Evolutionary conservation across 2,329 filamentous ascomycete species (phyloP), one percentile per base, ranked within the genome.

Genomic region (Alternaria sp.): DNA sequence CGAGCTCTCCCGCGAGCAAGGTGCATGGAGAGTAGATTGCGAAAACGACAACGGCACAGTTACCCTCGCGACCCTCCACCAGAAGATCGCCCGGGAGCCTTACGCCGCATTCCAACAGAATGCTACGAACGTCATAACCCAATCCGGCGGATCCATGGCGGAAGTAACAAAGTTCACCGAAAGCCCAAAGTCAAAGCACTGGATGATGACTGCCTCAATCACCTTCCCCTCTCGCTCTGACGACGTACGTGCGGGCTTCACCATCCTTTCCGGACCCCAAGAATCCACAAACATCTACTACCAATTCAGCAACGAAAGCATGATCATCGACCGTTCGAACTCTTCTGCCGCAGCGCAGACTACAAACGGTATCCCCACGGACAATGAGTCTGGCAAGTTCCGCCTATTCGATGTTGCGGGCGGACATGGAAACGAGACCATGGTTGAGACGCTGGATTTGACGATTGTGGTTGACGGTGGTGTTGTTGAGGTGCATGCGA

Each of bases 211-310:
- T 12, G 70, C 81, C 2, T 77, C 75, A 1, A 65, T 84, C 45
- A 75, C 73, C 5, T 83, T 83, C 68, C 74, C 80, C 0, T 57
- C 79, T 1, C 79, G 82, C 7, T 65, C 61, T n/a, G 71, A 71
- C 1, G 67, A 77, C 20, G 66, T 82, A 5, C 79, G 78, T 63
- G 81, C 79, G 18, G 82, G 82, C 14, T 80, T 84, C 62, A 76
- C 79, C 51, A 81, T 84, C 45, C 67, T 83, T 4, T 76, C 79
- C 2, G 82, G 81, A 6, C 69, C 79, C 3, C 67, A 79, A 23
- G 82, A 84, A 67, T 76, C 75, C 11, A 83, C 82, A 5, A 78
- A 73, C 11, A 79, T 84, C 43, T 83, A 82, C 69, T 83, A 84
- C 67, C 81, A 83, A 53, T 82, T 84, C 67, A 80, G 78, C 3